Base-by-base conservation (phyloP, 1,284 basidiomycete species). In the Rhodotorula sp. region DNA sequence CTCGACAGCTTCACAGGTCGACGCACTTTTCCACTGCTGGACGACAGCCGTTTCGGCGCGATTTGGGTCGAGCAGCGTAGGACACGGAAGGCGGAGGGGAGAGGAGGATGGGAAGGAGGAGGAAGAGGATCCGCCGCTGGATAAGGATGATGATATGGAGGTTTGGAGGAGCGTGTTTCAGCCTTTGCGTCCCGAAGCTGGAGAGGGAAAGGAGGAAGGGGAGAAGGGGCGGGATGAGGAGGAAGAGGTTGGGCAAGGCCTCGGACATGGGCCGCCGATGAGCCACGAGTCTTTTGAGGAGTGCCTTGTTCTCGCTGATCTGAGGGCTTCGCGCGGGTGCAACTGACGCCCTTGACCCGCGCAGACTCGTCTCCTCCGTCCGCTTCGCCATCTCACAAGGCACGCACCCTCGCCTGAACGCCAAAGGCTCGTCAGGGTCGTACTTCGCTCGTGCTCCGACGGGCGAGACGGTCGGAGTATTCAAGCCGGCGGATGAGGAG, bases 401-500 rank as follows among this genome's bases (percentile, higher is more conserved):
- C 22, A 84, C 91, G 57, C 90, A 94, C 75, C 92, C 92, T 3
- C 91, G 91, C 79, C 89, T 94, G 85, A 94, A 93, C 64, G 81
- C 85, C 8, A 92, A 92, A 76, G 91, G 91, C 16, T 91, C 89
- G 4, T 90, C 88, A 20, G 91, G 91, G 0, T 90, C 88, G 59
- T 94, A 94, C 80, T 94, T 93, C 80, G 89, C 89, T 30, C 85
- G 89, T 68, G 86, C 59, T 46, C 37, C 86, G 24, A 82, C 83
- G 52, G 84, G 90, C 11, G 87, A 89, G 72, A 91, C 89, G 24
- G 86, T 92, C 24, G 58, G 20, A 70, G 91, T 93, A 9, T 93
- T 93, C 80, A 92, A 94, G 78, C 91, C 91, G 2, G 92, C 92
- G 78, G 91, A 93, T 76, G 91, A 93, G 79, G 91, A 92, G 44